These are phyloP conservation scores for Hypomyces perniciosus DNA, from an alignment of 2,329 filamentous ascomycete species.

Conservation along the genomic window DNA sequence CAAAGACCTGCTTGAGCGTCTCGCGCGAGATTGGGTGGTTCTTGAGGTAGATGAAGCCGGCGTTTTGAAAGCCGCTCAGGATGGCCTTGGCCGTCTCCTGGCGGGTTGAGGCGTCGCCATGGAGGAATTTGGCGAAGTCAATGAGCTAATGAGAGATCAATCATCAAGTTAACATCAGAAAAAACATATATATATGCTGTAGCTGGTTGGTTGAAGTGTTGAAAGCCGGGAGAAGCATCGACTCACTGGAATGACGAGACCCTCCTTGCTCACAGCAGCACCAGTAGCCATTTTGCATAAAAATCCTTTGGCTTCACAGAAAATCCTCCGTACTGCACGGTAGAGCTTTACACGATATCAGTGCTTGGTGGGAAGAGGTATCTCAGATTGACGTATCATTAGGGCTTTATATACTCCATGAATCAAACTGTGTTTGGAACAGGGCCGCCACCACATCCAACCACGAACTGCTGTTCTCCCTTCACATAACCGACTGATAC, in stretches of 20 bases:
- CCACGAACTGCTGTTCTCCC: no score
- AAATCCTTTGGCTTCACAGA: no score
- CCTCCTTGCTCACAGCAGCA: conserved; percentile 45
- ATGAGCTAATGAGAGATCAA: conserved; percentile 18
- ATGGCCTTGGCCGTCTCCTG: conserved; percentile 63
- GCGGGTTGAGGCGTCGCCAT: conserved; percentile 55
- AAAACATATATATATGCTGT: background rate
- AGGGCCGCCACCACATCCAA: no score
- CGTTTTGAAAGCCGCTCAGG: conserved; percentile 72
- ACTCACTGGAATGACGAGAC: conserved; percentile 50
- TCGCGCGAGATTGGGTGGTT: conserved; percentile 65
- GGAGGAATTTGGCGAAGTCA: conserved; percentile 67
- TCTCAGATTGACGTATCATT: no score
- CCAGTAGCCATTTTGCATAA: conserved; percentile 23
- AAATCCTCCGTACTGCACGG: background rate
- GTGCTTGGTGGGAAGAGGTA: background rate
- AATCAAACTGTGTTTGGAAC: no score
- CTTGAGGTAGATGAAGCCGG: conserved; percentile 84
- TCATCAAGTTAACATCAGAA: background rate
- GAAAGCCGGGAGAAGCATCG: background rate
- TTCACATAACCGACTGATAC: no score
- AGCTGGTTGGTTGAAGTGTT: background rate
- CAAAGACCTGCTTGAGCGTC: conserved; percentile 57
- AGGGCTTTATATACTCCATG: no score
- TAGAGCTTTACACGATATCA: background rate